Evolutionary conservation across 2,329 filamentous ascomycete species (phyloP), one percentile per base, ranked within the genome.

Genomic region (Penicillium concentricum): DNA sequence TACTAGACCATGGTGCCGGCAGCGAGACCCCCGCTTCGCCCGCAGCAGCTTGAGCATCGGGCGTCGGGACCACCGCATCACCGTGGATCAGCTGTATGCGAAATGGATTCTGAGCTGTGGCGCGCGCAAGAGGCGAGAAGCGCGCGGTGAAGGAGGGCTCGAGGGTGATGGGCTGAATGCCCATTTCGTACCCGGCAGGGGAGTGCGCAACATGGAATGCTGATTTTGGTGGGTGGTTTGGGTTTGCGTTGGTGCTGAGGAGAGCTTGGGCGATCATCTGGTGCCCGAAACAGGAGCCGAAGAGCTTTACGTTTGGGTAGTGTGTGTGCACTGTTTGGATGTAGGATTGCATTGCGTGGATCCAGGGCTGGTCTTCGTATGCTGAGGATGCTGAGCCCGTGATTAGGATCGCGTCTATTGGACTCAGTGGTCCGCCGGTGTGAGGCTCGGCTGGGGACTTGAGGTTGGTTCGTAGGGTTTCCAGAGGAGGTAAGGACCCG

Each of bases 281-380:
- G 48, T 73, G 71, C 0, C 71, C 70, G 50, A 71, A 72, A 60
- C 70, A 72, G 4, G 70, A 69, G 3, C 70, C 70, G 48, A 72
- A 67, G n/a, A 72, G 62, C 51, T 67, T 70, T 13, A 72, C 63
- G 4, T 59, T 41, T 3, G 70, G 69, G 43, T 64, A 72, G 0
- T 63, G 16, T 4, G 16, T 43, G 43, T 68, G 60, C 3, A 72
- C 67, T 1, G 48, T 65, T 34, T 62, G 59, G 10, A 72, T 63
- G 51, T 63, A 72, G 0, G 56, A 48, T 35, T 64, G 50, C 22
- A 72, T 57, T 0, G 34, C 24, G 5, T 34, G 44, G 34, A 72
- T 70, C 70, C 70, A 72, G 2, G 63, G 60, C 6, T 58, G 42
- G 7, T 56, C 39, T 16, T 66, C 66, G 39, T 70, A 70, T 20